A percentile compares a stretch with the other conserved stretches of the same genome.
Evolutionary conservation across 2,329 filamentous ascomycete genomes (phyloP).

Genomic region (Neonectria magnoliae): DNA sequence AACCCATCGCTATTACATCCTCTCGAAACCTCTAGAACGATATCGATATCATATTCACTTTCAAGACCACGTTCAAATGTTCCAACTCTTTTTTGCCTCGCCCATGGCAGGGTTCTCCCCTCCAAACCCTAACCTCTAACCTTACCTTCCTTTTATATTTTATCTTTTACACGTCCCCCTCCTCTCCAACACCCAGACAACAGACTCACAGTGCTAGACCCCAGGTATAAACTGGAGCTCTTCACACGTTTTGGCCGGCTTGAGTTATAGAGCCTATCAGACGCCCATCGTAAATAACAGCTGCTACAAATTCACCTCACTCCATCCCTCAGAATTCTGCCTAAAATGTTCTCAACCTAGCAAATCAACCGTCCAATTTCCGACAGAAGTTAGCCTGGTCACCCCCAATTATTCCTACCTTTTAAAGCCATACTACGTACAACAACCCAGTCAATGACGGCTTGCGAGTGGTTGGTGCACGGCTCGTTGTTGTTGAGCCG

Average conservation of each 20-base stretch:
- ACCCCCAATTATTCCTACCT: no score
- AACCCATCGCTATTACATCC: no score
- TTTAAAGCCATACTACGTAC: no score
- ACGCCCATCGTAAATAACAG: constrained; percentile 74
- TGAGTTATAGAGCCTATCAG: constrained; percentile 69
- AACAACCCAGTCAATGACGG: background rate
- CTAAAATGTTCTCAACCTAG: constrained; percentile 70
- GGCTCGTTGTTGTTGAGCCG: background rate
- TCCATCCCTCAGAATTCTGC: constrained; percentile 66
- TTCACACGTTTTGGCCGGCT: constrained; percentile 50
- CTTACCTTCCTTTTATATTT: constrained; percentile 56
- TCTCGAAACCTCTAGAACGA: no score
- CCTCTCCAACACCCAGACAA: constrained; percentile 58
- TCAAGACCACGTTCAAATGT: no score
- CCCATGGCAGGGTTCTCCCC: constrained; percentile 21
- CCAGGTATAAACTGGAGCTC: no score
- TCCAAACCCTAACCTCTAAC: constrained; percentile 53
- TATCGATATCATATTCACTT: no score
- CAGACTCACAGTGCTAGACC: constrained; percentile 48
- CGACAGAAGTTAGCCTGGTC: constrained; percentile 50
- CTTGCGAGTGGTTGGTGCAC: background rate
- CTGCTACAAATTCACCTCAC: constrained; percentile 68
- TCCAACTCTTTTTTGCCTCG: no score
- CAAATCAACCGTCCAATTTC: constrained; percentile 72
- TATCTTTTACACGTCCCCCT: no score